phyloP scores from a whole-genome alignment of 371 early-diverging fungal genomes.

The Syncephalastrum racemosum region DNA sequence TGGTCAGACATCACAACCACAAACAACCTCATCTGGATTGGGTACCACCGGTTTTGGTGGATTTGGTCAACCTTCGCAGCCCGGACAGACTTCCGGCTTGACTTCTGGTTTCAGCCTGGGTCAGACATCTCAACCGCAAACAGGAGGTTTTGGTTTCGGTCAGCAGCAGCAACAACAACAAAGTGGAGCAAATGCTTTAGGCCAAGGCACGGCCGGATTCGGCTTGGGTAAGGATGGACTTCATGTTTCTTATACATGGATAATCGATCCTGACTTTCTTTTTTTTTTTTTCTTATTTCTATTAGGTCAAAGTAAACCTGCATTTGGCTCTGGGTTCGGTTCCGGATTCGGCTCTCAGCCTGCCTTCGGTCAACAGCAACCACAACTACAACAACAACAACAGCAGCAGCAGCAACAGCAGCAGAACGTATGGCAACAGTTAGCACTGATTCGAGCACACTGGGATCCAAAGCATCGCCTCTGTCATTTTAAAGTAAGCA shows the following conservation, averaged over 20 bases:
- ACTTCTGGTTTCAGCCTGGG: slow-evolving; percentile 7
- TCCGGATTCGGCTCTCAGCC: slow-evolving; percentile 6
- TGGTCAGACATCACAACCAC: no score
- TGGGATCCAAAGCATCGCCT: slow-evolving; percentile 80
- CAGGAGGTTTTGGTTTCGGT: slow-evolving; percentile 4
- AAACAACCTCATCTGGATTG: no score
- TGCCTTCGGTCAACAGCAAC: slow-evolving; percentile 8
- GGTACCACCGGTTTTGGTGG: slow-evolving; percentile 11
- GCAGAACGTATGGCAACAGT: slow-evolving; percentile 34
- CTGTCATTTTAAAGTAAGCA: slow-evolving; percentile 75
- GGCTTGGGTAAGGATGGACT: slow-evolving; percentile 14
- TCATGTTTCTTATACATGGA: not conserved
- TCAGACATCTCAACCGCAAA: not conserved
- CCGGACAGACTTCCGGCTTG: not conserved
- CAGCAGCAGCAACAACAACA: slow-evolving; percentile 12
- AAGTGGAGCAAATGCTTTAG: slow-evolving; percentile 5
- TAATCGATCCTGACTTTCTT: no score
- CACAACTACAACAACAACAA: slow-evolving; percentile 26
- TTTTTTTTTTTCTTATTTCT: not conserved
- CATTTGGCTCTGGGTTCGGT: slow-evolving; percentile 7
- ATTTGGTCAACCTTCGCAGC: slow-evolving; percentile 9
- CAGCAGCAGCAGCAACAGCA: slow-evolving; percentile 18
- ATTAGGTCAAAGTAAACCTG: not conserved
- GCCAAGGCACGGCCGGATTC: slow-evolving; percentile 14
- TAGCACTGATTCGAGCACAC: slow-evolving; percentile 58